Base-by-base conservation (phyloP, 1,139 yeast genomes). In the Geotrichum macrosporum region DNA sequence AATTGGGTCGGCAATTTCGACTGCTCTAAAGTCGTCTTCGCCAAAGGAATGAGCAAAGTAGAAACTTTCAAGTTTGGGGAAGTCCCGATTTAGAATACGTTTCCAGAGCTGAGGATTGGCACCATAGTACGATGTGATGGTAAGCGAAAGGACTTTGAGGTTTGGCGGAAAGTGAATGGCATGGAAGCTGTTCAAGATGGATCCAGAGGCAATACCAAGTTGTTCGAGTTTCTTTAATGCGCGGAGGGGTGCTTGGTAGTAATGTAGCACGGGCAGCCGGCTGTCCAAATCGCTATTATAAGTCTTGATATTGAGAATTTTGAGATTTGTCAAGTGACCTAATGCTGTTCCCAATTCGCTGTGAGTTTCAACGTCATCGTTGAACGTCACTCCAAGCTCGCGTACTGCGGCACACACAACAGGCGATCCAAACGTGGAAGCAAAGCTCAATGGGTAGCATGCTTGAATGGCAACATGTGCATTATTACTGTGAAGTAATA, bases 151-250 rank as follows among this genome's bases (percentile, higher is more conserved):
- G 10, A 34, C 31, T 12, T 34, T 32, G 21, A 44, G 40, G 26
- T 44, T 44, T 6, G 35, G 40, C n/a, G 48, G 48, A 21, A 44
- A 39, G 21, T 44, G 48, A 22, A 44, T 44, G 35, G 48, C 35
- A 27, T 44, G 48, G 21, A 44, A 44, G 19, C 44, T 36, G 35
- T 44, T 38, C 15, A 44, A 26, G 15, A 44, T 44, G 16, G 48
- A 44, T 5, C 48, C 48, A 8, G 48, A 44, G 12, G 48, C 48
- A 12, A 44, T 32, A 15, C 48, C 48, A 13, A 44, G 44, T 39
- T 44, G 48, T 31, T 44, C 48, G 8, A 44, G 48, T 29, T 36
- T 38, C 15, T 32, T 38, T 13, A 44, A 29, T 8, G 42, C 38
- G 10, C 48, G 43, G 15, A 44, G 35, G 9, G 48, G 44, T 9